A percentile compares a stretch with the other conserved stretches of the same genome.
Conservation (phyloP, 768 basidiomycete genomes). For the Podaxis rugospora region DNA sequence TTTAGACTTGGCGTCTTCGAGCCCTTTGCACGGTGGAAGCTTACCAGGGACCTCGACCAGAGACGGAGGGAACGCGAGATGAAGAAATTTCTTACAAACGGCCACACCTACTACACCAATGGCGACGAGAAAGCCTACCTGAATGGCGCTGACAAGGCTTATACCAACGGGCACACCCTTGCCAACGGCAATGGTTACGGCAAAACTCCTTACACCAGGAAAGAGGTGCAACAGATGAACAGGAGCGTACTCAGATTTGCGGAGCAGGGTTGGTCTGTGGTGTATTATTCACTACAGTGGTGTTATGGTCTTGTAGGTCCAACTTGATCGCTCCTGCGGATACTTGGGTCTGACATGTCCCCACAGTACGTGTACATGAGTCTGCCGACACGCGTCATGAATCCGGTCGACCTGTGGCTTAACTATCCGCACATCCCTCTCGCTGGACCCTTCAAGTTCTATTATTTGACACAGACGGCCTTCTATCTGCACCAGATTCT, state of each 20-base stretch:
- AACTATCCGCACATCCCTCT: conserved; percentile 82
- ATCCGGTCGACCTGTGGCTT: conserved; percentile 67
- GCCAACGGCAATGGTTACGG: conserved; percentile 17
- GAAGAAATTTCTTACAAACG: conserved; percentile 16
- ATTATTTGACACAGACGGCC: conserved; percentile 81
- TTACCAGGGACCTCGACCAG: conserved; percentile 46
- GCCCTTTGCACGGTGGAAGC: conserved; percentile 77
- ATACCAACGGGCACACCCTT: conserved; percentile 17
- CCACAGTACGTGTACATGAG: conserved; percentile 74
- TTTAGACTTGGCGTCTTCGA: conserved; percentile 70
- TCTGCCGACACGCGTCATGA: conserved; percentile 60
- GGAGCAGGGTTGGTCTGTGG: conserved; percentile 89
- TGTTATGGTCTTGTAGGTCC: conserved; percentile 76
- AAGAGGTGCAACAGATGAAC: conserved; percentile 58
- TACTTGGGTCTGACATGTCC: conserved; percentile 7
- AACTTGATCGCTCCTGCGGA: conserved; percentile 8
- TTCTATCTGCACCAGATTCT: conserved; percentile 92
- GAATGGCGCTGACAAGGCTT: conserved; percentile 18
- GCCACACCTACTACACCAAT: conserved; percentile 14
- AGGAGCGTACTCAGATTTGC: conserved; percentile 83
- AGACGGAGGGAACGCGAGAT: conserved; percentile 20
- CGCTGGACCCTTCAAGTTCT: conserved; percentile 81
- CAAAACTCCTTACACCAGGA: conserved; percentile 24
- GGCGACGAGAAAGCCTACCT: conserved; percentile 16
- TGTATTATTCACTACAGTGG: conserved; percentile 80